phyloP scores from a whole-genome alignment of 2,329 filamentous ascomycete species.

The Mariannaea sp. region DNA sequence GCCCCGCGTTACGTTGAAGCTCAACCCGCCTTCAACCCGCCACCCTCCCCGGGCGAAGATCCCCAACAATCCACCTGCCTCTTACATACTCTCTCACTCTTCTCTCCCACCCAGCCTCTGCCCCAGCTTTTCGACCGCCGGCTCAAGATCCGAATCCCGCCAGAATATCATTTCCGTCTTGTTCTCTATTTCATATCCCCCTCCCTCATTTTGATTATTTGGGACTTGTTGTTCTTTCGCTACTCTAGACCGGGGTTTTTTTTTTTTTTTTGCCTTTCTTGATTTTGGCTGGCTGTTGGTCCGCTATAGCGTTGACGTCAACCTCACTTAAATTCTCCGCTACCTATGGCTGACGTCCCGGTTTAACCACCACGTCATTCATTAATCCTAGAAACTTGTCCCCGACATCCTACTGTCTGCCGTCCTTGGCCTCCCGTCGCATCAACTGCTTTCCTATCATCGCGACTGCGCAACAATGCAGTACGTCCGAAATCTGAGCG shows the following conservation, averaged over 20 bases:
- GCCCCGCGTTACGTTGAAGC: slow-evolving; percentile 6
- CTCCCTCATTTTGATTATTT: no score
- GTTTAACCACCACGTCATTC: slow-evolving; percentile 10
- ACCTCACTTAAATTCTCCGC: slow-evolving; percentile 3
- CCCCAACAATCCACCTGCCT: slow-evolving; percentile 21
- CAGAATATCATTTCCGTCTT: background rate
- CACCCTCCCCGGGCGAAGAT: slow-evolving; percentile 4
- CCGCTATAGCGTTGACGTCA: slow-evolving; percentile 17
- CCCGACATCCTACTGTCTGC: background rate
- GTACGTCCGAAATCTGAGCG: slow-evolving; percentile 95
- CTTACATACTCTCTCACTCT: slow-evolving; percentile 10
- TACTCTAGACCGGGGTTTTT: no score
- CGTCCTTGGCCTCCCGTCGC: background rate
- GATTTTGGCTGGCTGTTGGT: background rate
- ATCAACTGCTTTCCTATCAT: background rate
- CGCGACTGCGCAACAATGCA: slow-evolving; percentile 67
- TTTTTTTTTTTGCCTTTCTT: background rate
- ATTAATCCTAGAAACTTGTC: background rate
- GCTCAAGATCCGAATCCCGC: background rate
- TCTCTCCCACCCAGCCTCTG: slow-evolving; percentile 12
- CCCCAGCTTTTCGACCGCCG: slow-evolving; percentile 6
- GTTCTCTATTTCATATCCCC: background rate
- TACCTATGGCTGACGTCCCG: slow-evolving; percentile 7
- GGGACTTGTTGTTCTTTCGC: background rate
- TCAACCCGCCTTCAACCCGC: background rate